Percentiles rank a stretch among this genome's conserved stretches.
phyloP scores from a whole-genome alignment of 2,329 filamentous ascomycete species.

The Stagonosporopsis rhizophila region DNA sequence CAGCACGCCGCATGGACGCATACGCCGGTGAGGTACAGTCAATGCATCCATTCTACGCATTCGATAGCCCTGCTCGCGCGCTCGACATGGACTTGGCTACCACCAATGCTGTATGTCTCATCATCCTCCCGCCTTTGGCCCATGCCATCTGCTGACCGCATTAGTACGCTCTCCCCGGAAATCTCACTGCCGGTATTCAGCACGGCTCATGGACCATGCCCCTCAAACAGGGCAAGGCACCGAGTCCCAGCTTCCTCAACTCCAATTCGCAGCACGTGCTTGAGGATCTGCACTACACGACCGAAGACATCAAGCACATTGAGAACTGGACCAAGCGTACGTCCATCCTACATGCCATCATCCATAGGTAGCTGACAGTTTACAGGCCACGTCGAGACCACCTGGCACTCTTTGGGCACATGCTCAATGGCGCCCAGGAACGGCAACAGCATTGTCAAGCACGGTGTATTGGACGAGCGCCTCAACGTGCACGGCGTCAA shows the following conservation, averaged over 20 bases:
- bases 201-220: conserved; percentile 75
- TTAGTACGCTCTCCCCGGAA: conserved; percentile 73
- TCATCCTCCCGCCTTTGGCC: not conserved
- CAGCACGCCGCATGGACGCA: conserved; percentile 76
- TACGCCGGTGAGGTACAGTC: conserved; percentile 73
- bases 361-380: conserved; percentile 6
- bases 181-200: conserved; percentile 73
- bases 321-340: conserved; percentile 66
- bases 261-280: conserved; percentile 68
- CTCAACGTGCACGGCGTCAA: conserved; percentile 80
- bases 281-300: conserved; percentile 71
- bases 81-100: conserved; percentile 77
- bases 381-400: conserved; percentile 71
- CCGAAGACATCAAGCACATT: conserved; percentile 67
- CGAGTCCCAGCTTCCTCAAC: conserved; percentile 63
- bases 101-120: conserved; percentile 63
- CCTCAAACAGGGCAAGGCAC: conserved; percentile 61
- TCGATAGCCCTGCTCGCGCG: conserved; percentile 72
- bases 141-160: conserved; percentile 4
- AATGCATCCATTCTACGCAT: conserved; percentile 75
- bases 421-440: conserved; percentile 79
- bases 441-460: conserved; percentile 81
- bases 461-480: conserved; percentile 78
- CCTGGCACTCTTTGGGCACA: conserved; percentile 73
- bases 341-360: conserved; percentile 8